These are phyloP conservation scores for Taiozyma sp. DNA, from an alignment of 1,139 yeast genomes.

Conservation along the genomic window DNA sequence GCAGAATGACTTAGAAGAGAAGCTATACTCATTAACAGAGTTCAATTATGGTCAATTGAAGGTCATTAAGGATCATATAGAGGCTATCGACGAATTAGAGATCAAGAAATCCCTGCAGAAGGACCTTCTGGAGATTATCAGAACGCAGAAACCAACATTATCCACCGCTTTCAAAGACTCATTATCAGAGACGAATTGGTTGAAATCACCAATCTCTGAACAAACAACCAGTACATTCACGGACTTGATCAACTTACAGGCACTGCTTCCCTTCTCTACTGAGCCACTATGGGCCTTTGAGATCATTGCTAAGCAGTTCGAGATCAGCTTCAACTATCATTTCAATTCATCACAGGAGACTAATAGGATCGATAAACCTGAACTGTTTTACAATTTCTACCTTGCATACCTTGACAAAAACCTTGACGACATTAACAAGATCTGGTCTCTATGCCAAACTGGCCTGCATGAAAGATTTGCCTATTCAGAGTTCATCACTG, in stretches of 20 bases:
- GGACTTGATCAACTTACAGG: conserved; percentile 35
- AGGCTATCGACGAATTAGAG: conserved; percentile 12
- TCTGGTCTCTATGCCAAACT: conserved; percentile 29
- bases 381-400: conserved; percentile 63
- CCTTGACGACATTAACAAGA: conserved; percentile 32
- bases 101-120: conserved; percentile 6
- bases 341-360: conserved; percentile 59
- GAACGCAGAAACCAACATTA: conserved; percentile 7
- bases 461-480: conserved; percentile 26
- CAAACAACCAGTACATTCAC: conserved; percentile 18
- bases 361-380: conserved; percentile 70
- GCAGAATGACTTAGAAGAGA: conserved; percentile 8
- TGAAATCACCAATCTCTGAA: conserved; percentile 11
- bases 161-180: conserved; percentile 12
- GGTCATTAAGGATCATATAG: conserved; percentile 18
- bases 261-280: conserved; percentile 28
- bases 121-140: not conserved
- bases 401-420: conserved; percentile 45
- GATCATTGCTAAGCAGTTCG: conserved; percentile 49
- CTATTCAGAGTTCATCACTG: conserved; percentile 47
- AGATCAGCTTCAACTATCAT: conserved; percentile 65
- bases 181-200: conserved; percentile 15
- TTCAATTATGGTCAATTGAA: conserved; percentile 19
- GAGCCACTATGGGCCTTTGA: conserved; percentile 55
- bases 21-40: conserved; percentile 5